A percentile compares a stretch with the other conserved stretches of the same genome.
These are phyloP conservation scores for Komagataea norvegica DNA, from an alignment of 1,139 yeast species.

Conservation along the genomic window DNA sequence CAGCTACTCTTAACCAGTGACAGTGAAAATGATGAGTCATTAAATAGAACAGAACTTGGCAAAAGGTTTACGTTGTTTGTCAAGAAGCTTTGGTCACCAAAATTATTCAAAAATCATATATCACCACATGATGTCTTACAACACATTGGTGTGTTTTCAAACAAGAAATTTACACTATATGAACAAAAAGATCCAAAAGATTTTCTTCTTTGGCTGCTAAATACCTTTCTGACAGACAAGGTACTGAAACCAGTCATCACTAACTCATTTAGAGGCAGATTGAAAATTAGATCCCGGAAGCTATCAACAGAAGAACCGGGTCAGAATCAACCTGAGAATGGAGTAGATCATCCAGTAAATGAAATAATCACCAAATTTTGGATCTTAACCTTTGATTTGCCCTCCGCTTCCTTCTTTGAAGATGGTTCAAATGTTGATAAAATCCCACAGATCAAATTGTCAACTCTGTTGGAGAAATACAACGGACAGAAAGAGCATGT, in stretches of 20 bases:
- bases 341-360: slow-evolving; percentile 20
- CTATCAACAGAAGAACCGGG: slow-evolving; percentile 25
- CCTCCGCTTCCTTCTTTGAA: slow-evolving; percentile 52
- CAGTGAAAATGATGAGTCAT: slow-evolving; percentile 18
- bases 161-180: slow-evolving; percentile 38
- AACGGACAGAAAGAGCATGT: slow-evolving; percentile 35
- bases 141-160: slow-evolving; percentile 38
- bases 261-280: slow-evolving; percentile 48
- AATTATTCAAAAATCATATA: slow-evolving; percentile 53
- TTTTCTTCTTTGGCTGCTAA: slow-evolving; percentile 57
- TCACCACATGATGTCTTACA: slow-evolving; percentile 66
- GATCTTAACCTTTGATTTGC: slow-evolving; percentile 54
- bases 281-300: slow-evolving; percentile 34
- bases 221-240: slow-evolving; percentile 34
- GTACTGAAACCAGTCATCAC: slow-evolving; percentile 23
- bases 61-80: slow-evolving; percentile 41
- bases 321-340: slow-evolving; percentile 28
- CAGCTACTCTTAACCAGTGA: slow-evolving; percentile 34
- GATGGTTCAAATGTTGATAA: slow-evolving; percentile 34
- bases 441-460: slow-evolving; percentile 51
- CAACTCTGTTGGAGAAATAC: slow-evolving; percentile 44
- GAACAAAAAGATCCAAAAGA: slow-evolving; percentile 47
- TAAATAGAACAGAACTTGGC: slow-evolving; percentile 28
- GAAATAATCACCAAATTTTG: slow-evolving; percentile 44
- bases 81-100: slow-evolving; percentile 61